Evolutionary conservation across 2,329 filamentous ascomycete genomes (phyloP).

Genomic region (Penicillium sp.): DNA sequence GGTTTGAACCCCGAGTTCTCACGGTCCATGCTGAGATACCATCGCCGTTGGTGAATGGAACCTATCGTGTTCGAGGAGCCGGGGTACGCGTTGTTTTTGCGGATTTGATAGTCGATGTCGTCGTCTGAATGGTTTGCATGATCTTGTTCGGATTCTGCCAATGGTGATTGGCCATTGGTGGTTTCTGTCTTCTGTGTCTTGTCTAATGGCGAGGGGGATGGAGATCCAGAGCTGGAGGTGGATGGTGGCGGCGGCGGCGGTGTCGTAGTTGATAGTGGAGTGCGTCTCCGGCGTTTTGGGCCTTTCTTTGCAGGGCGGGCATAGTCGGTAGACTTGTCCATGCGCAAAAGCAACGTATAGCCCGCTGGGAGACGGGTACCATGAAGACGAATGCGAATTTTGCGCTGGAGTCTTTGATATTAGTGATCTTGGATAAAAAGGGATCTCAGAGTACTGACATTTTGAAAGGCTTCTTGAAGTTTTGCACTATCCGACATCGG

Average conservation of each 20-base stretch:
- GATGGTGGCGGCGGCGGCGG: constrained; percentile 8
- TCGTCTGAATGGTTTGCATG: constrained; percentile 15
- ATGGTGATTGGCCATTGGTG: neutral
- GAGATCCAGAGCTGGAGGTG: constrained; percentile 24
- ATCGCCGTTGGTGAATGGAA: constrained; percentile 67
- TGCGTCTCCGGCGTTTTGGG: constrained; percentile 26
- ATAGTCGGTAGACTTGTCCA: constrained; percentile 35
- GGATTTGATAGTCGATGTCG: constrained; percentile 55
- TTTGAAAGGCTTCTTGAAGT: constrained; percentile 54
- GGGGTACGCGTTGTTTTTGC: constrained; percentile 64
- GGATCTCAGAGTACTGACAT: constrained; percentile 22
- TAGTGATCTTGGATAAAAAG: neutral
- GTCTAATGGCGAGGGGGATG: constrained; percentile 7
- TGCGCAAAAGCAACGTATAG: constrained; percentile 58
- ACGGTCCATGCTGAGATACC: constrained; percentile 67
- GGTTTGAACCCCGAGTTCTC: constrained; percentile 57
- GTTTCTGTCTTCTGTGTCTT: neutral
- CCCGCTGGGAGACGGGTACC: constrained; percentile 55
- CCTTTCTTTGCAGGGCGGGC: constrained; percentile 16
- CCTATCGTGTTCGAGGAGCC: constrained; percentile 67
- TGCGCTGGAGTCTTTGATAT: constrained; percentile 41
- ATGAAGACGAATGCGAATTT: constrained; percentile 59
- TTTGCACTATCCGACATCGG: constrained; percentile 43
- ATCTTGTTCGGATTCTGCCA: neutral
- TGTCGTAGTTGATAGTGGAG: neutral